phyloP scores from a whole-genome alignment of 305 asterid species.

The Solanum hybrid region DNA sequence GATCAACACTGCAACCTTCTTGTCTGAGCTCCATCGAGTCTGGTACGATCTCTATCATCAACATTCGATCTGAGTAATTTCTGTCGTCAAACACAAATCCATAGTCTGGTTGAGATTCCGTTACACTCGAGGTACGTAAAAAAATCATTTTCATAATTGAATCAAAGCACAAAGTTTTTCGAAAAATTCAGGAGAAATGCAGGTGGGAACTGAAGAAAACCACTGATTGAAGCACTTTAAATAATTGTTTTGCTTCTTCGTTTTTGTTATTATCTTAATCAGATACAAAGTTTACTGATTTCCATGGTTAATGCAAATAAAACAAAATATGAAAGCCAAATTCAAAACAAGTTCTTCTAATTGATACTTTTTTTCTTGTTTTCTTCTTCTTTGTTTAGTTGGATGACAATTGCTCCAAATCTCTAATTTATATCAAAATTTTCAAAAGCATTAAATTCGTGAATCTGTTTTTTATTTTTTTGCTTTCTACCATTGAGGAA shows the following conservation, averaged over 20 bases:
- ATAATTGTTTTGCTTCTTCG: too few species aligned
- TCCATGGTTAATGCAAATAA: background rate
- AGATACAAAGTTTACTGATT: background rate
- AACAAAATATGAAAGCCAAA: too few species aligned
- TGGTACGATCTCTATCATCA: constrained; percentile 48
- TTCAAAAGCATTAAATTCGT: too few species aligned
- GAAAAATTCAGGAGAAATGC: background rate
- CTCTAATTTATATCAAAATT: background rate
- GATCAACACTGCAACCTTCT: constrained; percentile 10
- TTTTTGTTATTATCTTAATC: too few species aligned
- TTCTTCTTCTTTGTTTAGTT: background rate
- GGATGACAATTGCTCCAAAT: background rate
- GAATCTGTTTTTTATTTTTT: too few species aligned
- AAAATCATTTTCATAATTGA: background rate
- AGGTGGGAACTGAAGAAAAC: background rate
- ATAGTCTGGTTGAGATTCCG: constrained; percentile 20
- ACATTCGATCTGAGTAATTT: constrained; percentile 57
- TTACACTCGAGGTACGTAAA: background rate
- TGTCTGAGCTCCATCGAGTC: constrained; percentile 33
- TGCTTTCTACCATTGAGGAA: background rate
- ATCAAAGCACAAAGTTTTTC: background rate
- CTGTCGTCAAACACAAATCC: constrained; percentile 56
- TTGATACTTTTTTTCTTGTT: background rate
- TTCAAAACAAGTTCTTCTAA: background rate
- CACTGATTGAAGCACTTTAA: too few species aligned